These are phyloP conservation scores for Plectosphaerella sp. DNA, from an alignment of 2,329 filamentous ascomycete genomes.

Conservation along the genomic window DNA sequence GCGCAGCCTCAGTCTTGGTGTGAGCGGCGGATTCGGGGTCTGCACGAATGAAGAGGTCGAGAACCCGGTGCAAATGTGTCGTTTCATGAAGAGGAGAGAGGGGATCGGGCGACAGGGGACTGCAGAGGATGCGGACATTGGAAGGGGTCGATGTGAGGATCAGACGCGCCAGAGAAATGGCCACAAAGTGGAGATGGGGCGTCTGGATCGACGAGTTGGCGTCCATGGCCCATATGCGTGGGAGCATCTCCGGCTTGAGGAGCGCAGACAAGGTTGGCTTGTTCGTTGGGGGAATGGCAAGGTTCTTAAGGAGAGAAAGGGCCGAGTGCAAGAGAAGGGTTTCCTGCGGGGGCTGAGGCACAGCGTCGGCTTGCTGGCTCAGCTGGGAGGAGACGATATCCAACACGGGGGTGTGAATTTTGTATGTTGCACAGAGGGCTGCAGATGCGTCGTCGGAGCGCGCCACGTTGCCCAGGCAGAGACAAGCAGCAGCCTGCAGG, in stretches of 20 bases:
- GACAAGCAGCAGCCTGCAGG: conserved; percentile 54
- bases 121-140: conserved; percentile 48
- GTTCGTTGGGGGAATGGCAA: conserved; percentile 54
- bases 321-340: conserved; percentile 52
- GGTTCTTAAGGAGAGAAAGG: conserved; percentile 60
- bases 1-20: conserved; percentile 55
- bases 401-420: conserved; percentile 39
- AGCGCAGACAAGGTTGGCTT: conserved; percentile 44
- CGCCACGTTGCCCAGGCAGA: conserved; percentile 58
- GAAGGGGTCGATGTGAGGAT: conserved; percentile 47
- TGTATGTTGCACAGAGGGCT: conserved; percentile 39
- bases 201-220: conserved; percentile 35
- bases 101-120: conserved; percentile 29
- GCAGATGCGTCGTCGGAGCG: conserved; percentile 51
- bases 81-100: conserved; percentile 14
- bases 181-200: conserved; percentile 53
- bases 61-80: conserved; percentile 30
- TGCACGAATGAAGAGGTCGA: conserved; percentile 30
- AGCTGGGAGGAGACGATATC: conserved; percentile 19
- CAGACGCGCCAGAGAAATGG: conserved; percentile 53
- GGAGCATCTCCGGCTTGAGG: conserved; percentile 40
- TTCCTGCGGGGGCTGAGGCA: conserved; percentile 20
- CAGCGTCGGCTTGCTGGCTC: not conserved
- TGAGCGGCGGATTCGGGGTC: conserved; percentile 35
- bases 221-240: conserved; percentile 50